Conservation (phyloP, 2,329 filamentous ascomycete genomes). For the Claviceps sp. region DNA sequence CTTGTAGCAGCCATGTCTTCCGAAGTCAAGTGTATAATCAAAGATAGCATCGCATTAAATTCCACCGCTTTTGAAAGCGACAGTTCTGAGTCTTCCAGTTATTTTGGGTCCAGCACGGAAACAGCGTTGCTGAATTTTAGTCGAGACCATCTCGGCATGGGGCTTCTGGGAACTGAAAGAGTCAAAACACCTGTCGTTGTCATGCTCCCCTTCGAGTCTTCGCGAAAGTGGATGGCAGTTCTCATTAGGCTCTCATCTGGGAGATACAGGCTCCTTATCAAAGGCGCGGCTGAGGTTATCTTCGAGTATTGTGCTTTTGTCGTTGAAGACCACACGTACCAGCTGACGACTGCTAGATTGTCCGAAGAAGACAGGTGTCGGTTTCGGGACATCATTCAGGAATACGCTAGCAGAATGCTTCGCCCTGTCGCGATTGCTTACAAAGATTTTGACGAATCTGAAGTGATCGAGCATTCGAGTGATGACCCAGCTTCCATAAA, state of each 20-base stretch:
- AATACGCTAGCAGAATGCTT: conserved; percentile 55
- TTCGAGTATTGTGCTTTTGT: conserved; percentile 29
- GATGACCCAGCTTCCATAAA: conserved; percentile 22
- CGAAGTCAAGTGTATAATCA: conserved; percentile 24
- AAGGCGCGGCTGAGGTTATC: conserved; percentile 45
- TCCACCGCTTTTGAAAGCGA: conserved; percentile 42
- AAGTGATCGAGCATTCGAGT: conserved; percentile 39
- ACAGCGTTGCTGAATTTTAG: conserved; percentile 37
- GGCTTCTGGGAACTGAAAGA: conserved; percentile 30
- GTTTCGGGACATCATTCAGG: conserved; percentile 21
- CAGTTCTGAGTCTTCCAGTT: conserved; percentile 20
- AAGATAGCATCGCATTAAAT: conserved; percentile 29
- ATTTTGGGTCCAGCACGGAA: conserved; percentile 42
- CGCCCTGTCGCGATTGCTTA: conserved; percentile 66
- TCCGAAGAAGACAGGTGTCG: conserved; percentile 18
- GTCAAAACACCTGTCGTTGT: conserved; percentile 31
- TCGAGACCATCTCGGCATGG: conserved; percentile 35
- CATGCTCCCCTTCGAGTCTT: conserved; percentile 41
- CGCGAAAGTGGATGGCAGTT: conserved; percentile 43
- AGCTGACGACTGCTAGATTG: conserved; percentile 15
- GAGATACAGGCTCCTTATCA: conserved; percentile 38
- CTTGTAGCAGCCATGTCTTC: conserved; percentile 18
- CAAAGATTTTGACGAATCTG: conserved; percentile 58
- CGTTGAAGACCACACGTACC: conserved; percentile 30
- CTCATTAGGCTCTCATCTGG: conserved; percentile 33